Evolutionary conservation across 2,329 filamentous ascomycete species (phyloP).

Genomic region (Teratosphaeria gauchensis): DNA sequence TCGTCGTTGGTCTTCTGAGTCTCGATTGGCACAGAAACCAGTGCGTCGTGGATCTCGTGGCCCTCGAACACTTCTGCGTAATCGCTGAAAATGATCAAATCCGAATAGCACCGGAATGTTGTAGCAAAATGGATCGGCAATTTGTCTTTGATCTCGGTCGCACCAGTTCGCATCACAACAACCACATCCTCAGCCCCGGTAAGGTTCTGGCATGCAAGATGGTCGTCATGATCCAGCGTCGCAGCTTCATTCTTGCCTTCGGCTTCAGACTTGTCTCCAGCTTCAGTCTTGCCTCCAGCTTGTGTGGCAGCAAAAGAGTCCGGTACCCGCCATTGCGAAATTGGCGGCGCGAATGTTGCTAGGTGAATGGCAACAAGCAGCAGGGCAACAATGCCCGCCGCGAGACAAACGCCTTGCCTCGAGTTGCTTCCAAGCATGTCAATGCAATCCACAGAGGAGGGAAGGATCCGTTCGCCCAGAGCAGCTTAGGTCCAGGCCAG

Average conservation of each 20-base stretch:
- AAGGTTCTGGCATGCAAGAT: slow-evolving; percentile 6
- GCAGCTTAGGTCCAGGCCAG: neutral
- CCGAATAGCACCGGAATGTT: slow-evolving; percentile 45
- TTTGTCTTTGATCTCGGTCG: slow-evolving; percentile 47
- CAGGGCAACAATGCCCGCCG: neutral
- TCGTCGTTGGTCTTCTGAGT: slow-evolving; percentile 24
- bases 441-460: neutral
- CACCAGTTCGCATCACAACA: slow-evolving; percentile 49
- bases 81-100: slow-evolving; percentile 51
- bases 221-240: neutral
- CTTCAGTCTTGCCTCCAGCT: neutral
- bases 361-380: neutral
- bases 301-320: neutral
- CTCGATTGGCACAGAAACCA: slow-evolving; percentile 21
- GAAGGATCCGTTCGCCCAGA: neutral
- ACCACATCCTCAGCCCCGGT: slow-evolving; percentile 41
- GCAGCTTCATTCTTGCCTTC: no score
- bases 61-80: slow-evolving; percentile 44
- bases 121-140: slow-evolving; percentile 46
- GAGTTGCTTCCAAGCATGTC: neutral
- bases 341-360: neutral
- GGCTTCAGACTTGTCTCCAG: neutral
- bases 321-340: neutral
- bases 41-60: slow-evolving; percentile 25
- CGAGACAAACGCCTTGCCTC: neutral